These are phyloP conservation scores for Hygrophorus russula DNA, from an alignment of 768 basidiomycete species.

Conservation along the genomic window DNA sequence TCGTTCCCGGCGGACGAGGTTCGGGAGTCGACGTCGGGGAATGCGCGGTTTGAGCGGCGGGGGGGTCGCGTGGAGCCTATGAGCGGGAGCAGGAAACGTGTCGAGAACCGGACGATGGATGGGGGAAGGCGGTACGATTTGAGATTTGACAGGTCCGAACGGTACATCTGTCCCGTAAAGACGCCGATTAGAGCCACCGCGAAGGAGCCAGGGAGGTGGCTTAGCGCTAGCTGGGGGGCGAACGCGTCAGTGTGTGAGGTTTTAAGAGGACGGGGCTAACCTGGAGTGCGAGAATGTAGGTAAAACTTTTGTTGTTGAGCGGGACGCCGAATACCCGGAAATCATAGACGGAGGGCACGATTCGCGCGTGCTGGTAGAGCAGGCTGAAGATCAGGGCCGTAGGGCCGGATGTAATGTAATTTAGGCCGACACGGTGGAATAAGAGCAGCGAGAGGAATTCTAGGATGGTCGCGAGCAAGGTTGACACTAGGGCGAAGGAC, in stretches of 20 bases:
- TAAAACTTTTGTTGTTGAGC: slow-evolving; percentile 66
- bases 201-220: slow-evolving; percentile 55
- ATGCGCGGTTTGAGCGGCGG: slow-evolving; percentile 59
- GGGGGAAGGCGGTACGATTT: slow-evolving; percentile 73
- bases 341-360: slow-evolving; percentile 66
- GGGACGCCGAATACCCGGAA: slow-evolving; percentile 67
- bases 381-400: slow-evolving; percentile 68
- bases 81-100: slow-evolving; percentile 51
- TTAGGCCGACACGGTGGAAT: slow-evolving; percentile 57
- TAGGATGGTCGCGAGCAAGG: slow-evolving; percentile 51
- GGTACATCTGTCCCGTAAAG: slow-evolving; percentile 65
- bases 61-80: slow-evolving; percentile 55
- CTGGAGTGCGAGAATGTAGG: slow-evolving; percentile 63
- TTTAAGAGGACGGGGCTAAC: slow-evolving; percentile 26
- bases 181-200: slow-evolving; percentile 55
- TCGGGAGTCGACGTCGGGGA: slow-evolving; percentile 42
- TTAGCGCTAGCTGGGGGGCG: slow-evolving; percentile 48
- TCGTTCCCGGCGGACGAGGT: slow-evolving; percentile 10
- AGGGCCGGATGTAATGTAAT: slow-evolving; percentile 67
- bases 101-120: slow-evolving; percentile 40
- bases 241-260: slow-evolving; percentile 4
- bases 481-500: slow-evolving; percentile 71
- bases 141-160: slow-evolving; percentile 69
- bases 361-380: slow-evolving; percentile 71
- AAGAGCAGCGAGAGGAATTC: slow-evolving; percentile 58